These are phyloP conservation scores for Magnolia officinalis DNA, from an alignment of 164 flowering plant genomes.

Conservation along the genomic window DNA sequence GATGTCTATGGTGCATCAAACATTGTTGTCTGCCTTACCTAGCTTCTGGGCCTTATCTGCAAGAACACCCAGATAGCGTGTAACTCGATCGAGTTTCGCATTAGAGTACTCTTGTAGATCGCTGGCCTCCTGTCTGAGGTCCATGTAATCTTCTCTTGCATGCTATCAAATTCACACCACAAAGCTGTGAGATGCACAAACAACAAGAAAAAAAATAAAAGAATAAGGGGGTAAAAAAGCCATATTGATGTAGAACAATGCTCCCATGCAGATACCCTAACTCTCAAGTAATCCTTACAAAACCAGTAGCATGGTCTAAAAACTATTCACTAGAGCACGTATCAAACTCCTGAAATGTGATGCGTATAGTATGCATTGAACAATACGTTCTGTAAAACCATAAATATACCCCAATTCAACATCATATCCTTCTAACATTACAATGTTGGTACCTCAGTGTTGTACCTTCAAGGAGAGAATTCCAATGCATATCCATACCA, in stretches of 20 bases:
- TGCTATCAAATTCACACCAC: conserved; percentile 33
- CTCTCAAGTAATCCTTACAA: background rate
- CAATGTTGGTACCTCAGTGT: too few relatives aligned
- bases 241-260: background rate
- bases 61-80: conserved; percentile 82
- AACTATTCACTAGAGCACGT: background rate
- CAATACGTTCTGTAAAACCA: too few relatives aligned
- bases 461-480: too few relatives aligned
- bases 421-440: too few relatives aligned
- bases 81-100: conserved; percentile 82
- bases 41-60: conserved; percentile 77
- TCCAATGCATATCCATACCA: too few relatives aligned
- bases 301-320: background rate
- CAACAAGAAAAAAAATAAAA: background rate
- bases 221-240: background rate
- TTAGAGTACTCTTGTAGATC: conserved; percentile 91
- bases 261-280: too few relatives aligned
- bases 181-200: background rate
- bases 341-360: background rate
- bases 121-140: conserved; percentile 83
- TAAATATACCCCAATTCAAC: too few relatives aligned
- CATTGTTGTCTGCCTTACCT: conserved; percentile 41
- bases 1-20: background rate
- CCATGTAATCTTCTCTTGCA: conserved; percentile 76
- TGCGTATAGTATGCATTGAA: too few relatives aligned